A percentile compares a stretch with the other conserved stretches of the same genome.
phyloP scores from a whole-genome alignment of 208 protist species.

The Trypanosoma cruzi region DNA sequence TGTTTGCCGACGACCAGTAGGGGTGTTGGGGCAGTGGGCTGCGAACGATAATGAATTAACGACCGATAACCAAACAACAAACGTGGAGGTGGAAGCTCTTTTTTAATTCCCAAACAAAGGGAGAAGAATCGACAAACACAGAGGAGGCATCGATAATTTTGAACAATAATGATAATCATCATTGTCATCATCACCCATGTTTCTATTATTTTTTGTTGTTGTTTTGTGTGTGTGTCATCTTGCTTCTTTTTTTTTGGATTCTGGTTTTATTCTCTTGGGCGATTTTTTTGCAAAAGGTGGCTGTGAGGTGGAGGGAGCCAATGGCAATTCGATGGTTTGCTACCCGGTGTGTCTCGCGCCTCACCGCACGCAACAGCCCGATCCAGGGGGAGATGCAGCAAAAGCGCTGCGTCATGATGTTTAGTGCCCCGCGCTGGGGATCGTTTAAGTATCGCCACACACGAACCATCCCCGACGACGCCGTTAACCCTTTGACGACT shows the following conservation, averaged over 20 bases:
- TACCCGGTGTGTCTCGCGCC: neutral
- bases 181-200: neutral
- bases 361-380: neutral
- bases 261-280: too few relatives aligned
- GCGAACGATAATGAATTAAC: neutral
- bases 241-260: neutral
- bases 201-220: slow-evolving; percentile 5
- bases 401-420: slow-evolving; percentile 17
- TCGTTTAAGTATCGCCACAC: slow-evolving; percentile 66
- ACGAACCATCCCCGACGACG: slow-evolving; percentile 58
- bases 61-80: neutral
- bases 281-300: neutral
- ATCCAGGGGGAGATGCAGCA: neutral
- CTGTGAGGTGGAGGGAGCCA: neutral
- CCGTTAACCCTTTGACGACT: slow-evolving; percentile 81
- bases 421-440: slow-evolving; percentile 8
- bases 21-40: neutral
- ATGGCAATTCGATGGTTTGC: neutral
- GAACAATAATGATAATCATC: too few relatives aligned
- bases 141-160: too few relatives aligned
- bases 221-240: neutral
- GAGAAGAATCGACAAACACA: too few relatives aligned
- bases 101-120: too few relatives aligned
- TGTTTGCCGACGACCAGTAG: slow-evolving; percentile 11
- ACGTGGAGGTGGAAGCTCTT: too few relatives aligned